phyloP scores from a whole-genome alignment of 306 rosid genomes.

The Senna siamea region DNA sequence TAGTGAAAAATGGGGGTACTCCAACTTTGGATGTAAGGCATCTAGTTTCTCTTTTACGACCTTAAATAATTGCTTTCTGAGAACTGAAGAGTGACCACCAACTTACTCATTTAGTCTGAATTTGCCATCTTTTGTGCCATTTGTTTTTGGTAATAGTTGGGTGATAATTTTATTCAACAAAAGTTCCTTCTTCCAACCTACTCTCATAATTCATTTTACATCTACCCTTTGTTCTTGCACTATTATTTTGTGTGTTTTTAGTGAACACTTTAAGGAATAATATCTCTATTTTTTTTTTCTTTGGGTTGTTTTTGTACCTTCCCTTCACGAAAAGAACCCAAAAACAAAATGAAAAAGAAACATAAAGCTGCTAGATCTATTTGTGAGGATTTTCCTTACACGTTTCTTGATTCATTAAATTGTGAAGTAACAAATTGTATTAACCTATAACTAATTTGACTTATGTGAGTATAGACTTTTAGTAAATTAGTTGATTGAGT shows the following conservation, averaged over 20 bases:
- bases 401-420: not conserved
- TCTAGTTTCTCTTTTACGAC: slow-evolving; percentile 24
- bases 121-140: slow-evolving; percentile 11
- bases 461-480: no score
- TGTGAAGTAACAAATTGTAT: no score
- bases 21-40: slow-evolving; percentile 64
- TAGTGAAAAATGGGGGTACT: slow-evolving; percentile 68
- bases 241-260: not conserved
- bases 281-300: slow-evolving; percentile 10
- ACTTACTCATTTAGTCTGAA: not conserved
- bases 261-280: slow-evolving; percentile 5
- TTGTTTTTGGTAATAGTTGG: not conserved
- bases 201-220: not conserved
- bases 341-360: not conserved
- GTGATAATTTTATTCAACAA: not conserved
- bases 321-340: not conserved
- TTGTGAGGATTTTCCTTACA: not conserved
- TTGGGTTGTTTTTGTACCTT: not conserved
- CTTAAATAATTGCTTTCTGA: slow-evolving; percentile 8
- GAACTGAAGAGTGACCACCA: slow-evolving; percentile 13
- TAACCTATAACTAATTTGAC: no score
- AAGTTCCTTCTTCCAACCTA: not conserved
- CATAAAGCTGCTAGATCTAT: not conserved
- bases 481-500: no score
- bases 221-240: not conserved